A percentile compares a stretch with the other conserved stretches of the same genome.
phyloP scores from a whole-genome alignment of 768 basidiomycete species.

The Leccinum barrowsii region DNA sequence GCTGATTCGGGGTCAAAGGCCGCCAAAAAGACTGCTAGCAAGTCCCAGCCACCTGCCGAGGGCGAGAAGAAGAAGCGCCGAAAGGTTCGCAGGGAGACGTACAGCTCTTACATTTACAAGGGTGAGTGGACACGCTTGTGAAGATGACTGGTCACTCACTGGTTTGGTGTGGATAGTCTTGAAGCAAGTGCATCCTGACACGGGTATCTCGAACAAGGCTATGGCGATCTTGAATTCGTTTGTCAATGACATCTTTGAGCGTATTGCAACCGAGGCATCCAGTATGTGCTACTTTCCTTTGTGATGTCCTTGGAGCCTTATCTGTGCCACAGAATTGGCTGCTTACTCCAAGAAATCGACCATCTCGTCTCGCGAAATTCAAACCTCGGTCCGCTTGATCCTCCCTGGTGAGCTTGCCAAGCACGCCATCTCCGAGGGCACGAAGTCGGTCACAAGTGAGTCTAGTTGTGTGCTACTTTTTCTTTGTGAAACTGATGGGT shows the following conservation, averaged over 20 bases:
- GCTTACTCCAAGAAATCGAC: slow-evolving; percentile 88
- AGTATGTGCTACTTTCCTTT: slow-evolving; percentile 38
- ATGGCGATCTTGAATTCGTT: slow-evolving; percentile 84
- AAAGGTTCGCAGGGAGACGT: slow-evolving; percentile 79
- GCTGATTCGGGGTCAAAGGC: slow-evolving; percentile 44
- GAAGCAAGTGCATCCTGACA: slow-evolving; percentile 91
- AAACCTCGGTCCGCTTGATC: slow-evolving; percentile 79
- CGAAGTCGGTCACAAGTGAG: slow-evolving; percentile 68
- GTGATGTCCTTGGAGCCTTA: not conserved
- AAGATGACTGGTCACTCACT: not conserved
- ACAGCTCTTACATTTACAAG: slow-evolving; percentile 85
- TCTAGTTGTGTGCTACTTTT: slow-evolving; percentile 5
- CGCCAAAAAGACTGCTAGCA: slow-evolving; percentile 60
- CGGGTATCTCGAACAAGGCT: slow-evolving; percentile 89
- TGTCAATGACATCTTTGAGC: slow-evolving; percentile 83
- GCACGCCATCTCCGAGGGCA: slow-evolving; percentile 86
- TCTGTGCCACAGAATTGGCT: slow-evolving; percentile 56
- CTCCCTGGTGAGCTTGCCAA: slow-evolving; percentile 84
- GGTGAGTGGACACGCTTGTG: slow-evolving; percentile 36
- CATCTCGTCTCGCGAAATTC: slow-evolving; percentile 89
- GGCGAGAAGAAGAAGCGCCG: slow-evolving; percentile 79
- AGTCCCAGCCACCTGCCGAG: slow-evolving; percentile 46
- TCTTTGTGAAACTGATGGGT: slow-evolving; percentile 6
- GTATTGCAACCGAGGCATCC: slow-evolving; percentile 71
- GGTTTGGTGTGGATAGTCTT: slow-evolving; percentile 46